Evolutionary conservation across 139 green algal genomes (phyloP).

Genomic region (Gonium pectorale): DNA sequence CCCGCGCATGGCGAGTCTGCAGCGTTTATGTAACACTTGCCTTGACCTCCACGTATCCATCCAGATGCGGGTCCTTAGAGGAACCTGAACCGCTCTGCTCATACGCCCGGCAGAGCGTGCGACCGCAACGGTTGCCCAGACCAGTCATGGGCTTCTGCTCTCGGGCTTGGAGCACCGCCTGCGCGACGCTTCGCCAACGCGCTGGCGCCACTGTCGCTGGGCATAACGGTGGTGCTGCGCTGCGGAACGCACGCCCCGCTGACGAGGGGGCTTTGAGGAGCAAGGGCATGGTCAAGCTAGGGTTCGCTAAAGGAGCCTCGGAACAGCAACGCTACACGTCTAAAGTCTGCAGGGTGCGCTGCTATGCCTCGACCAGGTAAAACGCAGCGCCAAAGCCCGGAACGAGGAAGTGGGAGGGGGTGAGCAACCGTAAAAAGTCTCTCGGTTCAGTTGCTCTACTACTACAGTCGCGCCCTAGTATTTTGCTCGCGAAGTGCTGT

Average conservation of each 20-base stretch:
- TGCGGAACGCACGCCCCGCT: slow-evolving; percentile 8
- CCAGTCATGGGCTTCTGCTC: not conserved
- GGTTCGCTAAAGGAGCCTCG: no score
- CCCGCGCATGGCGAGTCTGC: no score
- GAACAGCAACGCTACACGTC: no score
- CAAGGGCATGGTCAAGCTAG: not conserved
- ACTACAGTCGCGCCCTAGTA: no score
- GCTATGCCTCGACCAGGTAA: no score
- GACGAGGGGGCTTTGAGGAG: not conserved
- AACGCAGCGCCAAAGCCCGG: no score
- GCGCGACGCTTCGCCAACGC: not conserved
- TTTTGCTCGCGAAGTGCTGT: no score
- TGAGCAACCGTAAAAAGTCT: no score
- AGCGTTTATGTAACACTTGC: no score
- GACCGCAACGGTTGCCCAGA: not conserved
- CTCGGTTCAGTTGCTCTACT: no score
- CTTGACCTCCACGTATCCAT: slow-evolving; percentile 44
- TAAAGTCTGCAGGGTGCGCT: no score
- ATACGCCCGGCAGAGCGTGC: not conserved
- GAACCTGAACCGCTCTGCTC: slow-evolving; percentile 18
- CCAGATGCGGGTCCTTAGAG: slow-evolving; percentile 23
- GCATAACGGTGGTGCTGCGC: not conserved
- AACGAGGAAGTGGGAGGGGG: no score
- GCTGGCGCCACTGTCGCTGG: not conserved
- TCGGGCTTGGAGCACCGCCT: slow-evolving; percentile 3